A percentile compares a stretch with the other conserved stretches of the same genome.
phyloP scores from a whole-genome alignment of 768 basidiomycete genomes.

The Baorangia bicolor region DNA sequence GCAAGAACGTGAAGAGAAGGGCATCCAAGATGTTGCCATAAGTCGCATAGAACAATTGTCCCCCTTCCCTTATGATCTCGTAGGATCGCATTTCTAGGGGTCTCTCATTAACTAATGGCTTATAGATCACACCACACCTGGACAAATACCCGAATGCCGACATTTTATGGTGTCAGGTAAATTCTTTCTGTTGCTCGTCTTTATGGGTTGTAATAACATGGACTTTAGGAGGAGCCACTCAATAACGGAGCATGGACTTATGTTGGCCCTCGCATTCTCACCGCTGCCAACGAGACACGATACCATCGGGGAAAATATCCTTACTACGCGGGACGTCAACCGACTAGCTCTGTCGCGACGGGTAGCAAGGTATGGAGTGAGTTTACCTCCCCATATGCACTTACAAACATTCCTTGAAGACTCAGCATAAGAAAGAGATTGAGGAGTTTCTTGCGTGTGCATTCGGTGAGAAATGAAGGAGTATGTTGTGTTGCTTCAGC shows the following conservation, averaged over 20 bases:
- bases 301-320: constrained; percentile 92
- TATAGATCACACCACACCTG: constrained; percentile 84
- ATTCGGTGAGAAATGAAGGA: constrained; percentile 39
- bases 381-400: background rate
- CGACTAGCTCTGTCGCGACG: constrained; percentile 89
- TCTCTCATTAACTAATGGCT: constrained; percentile 4
- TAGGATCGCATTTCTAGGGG: constrained; percentile 36
- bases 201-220: constrained; percentile 1
- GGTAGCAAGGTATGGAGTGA: constrained; percentile 71
- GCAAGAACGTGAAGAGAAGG: constrained; percentile 87
- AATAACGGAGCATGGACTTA: constrained; percentile 99
- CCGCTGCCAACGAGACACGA: constrained; percentile 86
- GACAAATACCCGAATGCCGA: constrained; percentile 97
- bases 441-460: constrained; percentile 67
- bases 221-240: constrained; percentile 79
- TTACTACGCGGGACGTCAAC: constrained; percentile 87
- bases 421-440: constrained; percentile 89
- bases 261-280: constrained; percentile 89
- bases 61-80: constrained; percentile 95
- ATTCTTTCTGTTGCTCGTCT: background rate
- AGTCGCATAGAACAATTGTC: constrained; percentile 94
- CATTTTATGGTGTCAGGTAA: constrained; percentile 86
- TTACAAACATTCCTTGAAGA: constrained; percentile 35
- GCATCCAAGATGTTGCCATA: constrained; percentile 91
- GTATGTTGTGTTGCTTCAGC: background rate